Evolutionary conservation across 108 stramenopile species (phyloP).

Genomic region (Cyclotella distinguenda): DNA sequence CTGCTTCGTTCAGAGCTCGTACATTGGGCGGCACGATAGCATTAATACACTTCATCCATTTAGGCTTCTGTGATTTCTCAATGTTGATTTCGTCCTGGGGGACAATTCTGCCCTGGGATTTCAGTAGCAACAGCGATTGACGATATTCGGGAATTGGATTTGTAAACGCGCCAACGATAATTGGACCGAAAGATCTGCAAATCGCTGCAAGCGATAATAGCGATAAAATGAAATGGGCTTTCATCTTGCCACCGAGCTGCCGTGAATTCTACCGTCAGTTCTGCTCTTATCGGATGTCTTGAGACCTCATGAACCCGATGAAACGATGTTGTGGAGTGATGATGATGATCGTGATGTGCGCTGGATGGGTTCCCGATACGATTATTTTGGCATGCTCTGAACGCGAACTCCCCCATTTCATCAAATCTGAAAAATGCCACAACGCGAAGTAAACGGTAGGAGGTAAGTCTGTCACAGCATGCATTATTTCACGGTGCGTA

Average conservation of each 20-base stretch:
- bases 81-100: neutral
- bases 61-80: constrained; percentile 3
- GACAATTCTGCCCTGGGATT: neutral
- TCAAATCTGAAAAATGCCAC: neutral
- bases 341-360: too few relatives aligned
- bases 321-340: too few relatives aligned
- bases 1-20: constrained; percentile 74
- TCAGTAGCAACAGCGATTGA: neutral
- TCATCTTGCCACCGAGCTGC: too few relatives aligned
- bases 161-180: neutral
- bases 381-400: too few relatives aligned
- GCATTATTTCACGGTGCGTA: neutral
- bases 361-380: too few relatives aligned
- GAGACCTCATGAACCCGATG: too few relatives aligned
- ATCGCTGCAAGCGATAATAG: too few relatives aligned
- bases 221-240: too few relatives aligned
- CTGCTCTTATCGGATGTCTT: too few relatives aligned
- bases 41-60: constrained; percentile 62
- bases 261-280: too few relatives aligned
- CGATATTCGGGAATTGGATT: neutral
- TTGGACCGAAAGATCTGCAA: too few relatives aligned
- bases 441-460: neutral
- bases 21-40: constrained; percentile 66
- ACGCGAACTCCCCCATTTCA: too few relatives aligned
- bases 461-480: constrained; percentile 1